Base-by-base conservation (phyloP, 2,329 filamentous ascomycete species). In the Fusarium sp. region DNA sequence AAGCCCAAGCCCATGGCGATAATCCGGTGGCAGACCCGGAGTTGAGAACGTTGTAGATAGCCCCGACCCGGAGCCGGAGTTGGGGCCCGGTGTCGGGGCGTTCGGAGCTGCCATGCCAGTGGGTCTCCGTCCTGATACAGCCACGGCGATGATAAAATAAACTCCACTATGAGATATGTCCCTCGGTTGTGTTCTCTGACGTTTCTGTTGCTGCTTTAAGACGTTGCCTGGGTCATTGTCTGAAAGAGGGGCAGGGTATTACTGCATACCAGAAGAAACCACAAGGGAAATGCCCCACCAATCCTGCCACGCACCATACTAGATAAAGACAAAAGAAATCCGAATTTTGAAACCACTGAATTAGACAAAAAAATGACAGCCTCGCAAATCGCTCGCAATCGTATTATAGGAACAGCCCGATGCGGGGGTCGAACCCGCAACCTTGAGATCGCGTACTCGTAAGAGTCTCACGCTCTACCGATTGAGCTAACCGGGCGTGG, bases 391-490 rank as follows among this genome's bases (percentile, higher is more conserved):
- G 62, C 53, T 71, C 48, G 53, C 62, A 67, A 71, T 71, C 62
- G 69, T 41, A 50, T 78, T 78, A 81, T 81, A 81, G 80, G 80
- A 82, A 82, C 44, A 82, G 80, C 81, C 80, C 80, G 78, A 82
- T 81, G 81, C 80, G 82, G 82, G 81, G 82, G 81, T 86, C 85
- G 85, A 87, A 88, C 87, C 85, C 85, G 84, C 85, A 87, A 83
- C 85, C 85, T 87, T 86, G 84, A 87, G 86, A 86, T 87, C 56
- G 78, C 62, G 78, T 71, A 77, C 78, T 78, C 76, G n/a, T 87
- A 87, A 87, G 89, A 91, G 89, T 90, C 89, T 90, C 86, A 90
- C 89, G 89, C 89, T 91, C 89, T 91, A 90, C 77, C 78, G 78
- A 79, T 79, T 78, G 77, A 79, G 75, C 77, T 77, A 78, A 77